A percentile compares a stretch with the other conserved stretches of the same genome.
Conservation (phyloP, 305 asterid genomes). For the Fraxinus dipetala region DNA sequence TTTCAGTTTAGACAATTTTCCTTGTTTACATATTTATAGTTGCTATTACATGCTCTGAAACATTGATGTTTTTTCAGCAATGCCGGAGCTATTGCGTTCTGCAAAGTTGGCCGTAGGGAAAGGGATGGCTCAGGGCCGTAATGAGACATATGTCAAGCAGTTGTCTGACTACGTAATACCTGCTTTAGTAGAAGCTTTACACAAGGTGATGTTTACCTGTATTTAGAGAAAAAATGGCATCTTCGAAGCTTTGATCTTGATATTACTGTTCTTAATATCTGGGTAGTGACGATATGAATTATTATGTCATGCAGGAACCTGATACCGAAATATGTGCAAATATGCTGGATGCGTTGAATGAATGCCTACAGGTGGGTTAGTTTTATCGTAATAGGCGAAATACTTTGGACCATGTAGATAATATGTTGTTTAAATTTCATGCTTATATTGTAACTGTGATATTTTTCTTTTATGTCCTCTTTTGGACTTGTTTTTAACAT, state of each 20-base stretch:
- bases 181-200: constrained; percentile 92
- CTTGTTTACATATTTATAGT: constrained; percentile 4
- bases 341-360: constrained; percentile 83
- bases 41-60: constrained; percentile 16
- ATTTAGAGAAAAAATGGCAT: neutral
- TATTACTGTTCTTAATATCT: neutral
- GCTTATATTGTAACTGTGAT: neutral
- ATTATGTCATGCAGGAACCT: constrained; percentile 61
- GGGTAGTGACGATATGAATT: constrained; percentile 22
- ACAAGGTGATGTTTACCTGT: constrained; percentile 57
- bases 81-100: constrained; percentile 93
- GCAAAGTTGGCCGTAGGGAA: constrained; percentile 92
- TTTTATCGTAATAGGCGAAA: neutral
- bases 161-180: constrained; percentile 78
- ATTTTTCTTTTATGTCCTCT: neutral
- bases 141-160: constrained; percentile 85
- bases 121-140: constrained; percentile 90
- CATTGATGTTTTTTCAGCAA: constrained; percentile 47
- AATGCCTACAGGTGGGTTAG: constrained; percentile 72
- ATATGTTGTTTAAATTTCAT: neutral
- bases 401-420: constrained; percentile 3
- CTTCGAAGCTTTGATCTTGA: neutral
- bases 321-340: constrained; percentile 81
- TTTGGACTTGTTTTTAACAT: neutral
- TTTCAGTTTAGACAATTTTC: neutral